A percentile compares a stretch with the other conserved stretches of the same genome.
phyloP scores from a whole-genome alignment of 768 basidiomycete genomes.

The Suillus americanus region DNA sequence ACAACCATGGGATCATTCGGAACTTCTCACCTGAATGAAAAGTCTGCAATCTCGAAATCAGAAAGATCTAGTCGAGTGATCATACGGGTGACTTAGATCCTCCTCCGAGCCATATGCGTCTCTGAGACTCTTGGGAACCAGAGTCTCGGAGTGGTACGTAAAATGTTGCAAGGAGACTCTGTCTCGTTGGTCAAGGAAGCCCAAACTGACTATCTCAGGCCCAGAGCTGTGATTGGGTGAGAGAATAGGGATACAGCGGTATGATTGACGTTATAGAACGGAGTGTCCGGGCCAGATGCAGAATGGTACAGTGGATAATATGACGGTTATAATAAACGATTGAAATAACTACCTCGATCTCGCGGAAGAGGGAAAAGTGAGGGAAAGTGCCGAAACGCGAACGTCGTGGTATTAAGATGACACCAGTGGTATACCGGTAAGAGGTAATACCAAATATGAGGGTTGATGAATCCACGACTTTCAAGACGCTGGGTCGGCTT shows the following conservation, averaged over 20 bases:
- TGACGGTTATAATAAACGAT: no score
- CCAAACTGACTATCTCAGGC: neutral
- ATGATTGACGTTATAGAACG: neutral
- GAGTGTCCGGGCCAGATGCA: neutral
- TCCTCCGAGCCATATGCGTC: neutral
- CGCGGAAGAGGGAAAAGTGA: no score
- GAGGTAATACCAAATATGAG: no score
- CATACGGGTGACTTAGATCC: neutral
- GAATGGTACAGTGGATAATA: neutral
- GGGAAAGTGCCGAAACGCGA: no score
- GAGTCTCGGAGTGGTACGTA: neutral
- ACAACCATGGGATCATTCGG: neutral
- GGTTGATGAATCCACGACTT: no score
- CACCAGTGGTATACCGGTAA: no score
- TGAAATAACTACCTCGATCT: no score
- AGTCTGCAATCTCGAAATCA: neutral
- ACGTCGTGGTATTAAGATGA: no score
- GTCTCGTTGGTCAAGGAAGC: neutral
- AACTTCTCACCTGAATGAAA: neutral
- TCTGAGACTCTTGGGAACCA: neutral
- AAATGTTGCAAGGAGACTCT: neutral
- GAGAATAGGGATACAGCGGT: neutral
- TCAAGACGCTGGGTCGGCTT: no score
- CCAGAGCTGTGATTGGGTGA: neutral
- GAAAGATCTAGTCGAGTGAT: neutral